phyloP scores from a whole-genome alignment of 192 early-diverging fungal species.

The Glomus cerebriforme region DNA sequence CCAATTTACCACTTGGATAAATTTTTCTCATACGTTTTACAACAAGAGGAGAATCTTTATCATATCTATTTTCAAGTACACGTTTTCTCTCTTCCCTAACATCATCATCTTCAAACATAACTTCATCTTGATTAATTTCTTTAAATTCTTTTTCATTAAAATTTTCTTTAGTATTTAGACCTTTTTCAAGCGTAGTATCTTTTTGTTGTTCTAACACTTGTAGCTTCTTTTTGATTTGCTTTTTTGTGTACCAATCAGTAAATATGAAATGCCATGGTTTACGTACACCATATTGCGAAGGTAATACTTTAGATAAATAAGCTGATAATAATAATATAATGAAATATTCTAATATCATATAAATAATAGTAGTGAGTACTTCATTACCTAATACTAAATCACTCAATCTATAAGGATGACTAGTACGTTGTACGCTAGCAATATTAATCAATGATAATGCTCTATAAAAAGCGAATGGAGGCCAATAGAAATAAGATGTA shows the following conservation, averaged over 20 bases:
- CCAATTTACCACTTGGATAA: constrained; percentile 60
- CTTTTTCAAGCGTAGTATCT: not conserved
- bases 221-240: not conserved
- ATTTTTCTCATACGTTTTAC: constrained; percentile 60
- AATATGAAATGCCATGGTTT: constrained; percentile 66
- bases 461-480: constrained; percentile 72
- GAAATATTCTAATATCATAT: constrained; percentile 52
- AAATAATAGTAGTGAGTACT: constrained; percentile 56
- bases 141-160: constrained; percentile 34
- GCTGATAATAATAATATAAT: constrained; percentile 51
- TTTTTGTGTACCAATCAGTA: constrained; percentile 10
- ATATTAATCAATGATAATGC: constrained; percentile 55
- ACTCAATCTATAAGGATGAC: constrained; percentile 55
- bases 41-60: constrained; percentile 52
- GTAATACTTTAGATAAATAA: constrained; percentile 53
- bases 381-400: constrained; percentile 56
- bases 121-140: constrained; percentile 44
- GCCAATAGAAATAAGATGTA: constrained; percentile 62
- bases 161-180: not conserved
- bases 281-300: constrained; percentile 64
- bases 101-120: constrained; percentile 62
- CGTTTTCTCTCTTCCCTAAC: constrained; percentile 62
- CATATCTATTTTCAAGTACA: constrained; percentile 45
- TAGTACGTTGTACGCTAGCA: constrained; percentile 42
- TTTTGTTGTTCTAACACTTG: too few species aligned